Evolutionary conservation across 2,329 filamentous ascomycete genomes (phyloP).

Genomic region (Ophiostoma sp.): DNA sequence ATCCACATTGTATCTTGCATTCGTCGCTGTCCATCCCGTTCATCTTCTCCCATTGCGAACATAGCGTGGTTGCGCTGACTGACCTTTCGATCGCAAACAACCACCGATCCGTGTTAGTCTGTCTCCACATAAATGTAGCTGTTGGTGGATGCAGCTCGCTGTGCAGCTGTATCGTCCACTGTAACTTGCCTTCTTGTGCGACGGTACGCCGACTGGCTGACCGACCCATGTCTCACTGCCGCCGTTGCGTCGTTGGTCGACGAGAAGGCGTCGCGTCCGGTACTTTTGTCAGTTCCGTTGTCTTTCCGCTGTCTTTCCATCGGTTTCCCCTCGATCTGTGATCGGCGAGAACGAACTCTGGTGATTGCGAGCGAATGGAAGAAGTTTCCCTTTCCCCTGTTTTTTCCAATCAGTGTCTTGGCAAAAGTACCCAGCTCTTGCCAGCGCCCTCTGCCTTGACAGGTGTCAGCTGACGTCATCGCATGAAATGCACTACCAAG

Average conservation of each 20-base stretch:
- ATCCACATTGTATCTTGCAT: background rate
- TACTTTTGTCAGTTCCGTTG: background rate
- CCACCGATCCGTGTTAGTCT: too few species aligned
- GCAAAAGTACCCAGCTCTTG: too few species aligned
- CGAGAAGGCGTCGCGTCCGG: background rate
- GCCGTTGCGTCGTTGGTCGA: background rate
- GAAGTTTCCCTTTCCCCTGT: background rate
- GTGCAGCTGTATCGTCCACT: background rate
- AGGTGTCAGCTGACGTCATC: slow-evolving; percentile 13
- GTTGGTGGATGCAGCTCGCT: background rate
- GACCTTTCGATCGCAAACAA: too few species aligned
- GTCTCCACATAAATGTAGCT: too few species aligned
- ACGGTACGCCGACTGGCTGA: background rate
- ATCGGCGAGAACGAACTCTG: background rate
- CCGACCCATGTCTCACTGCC: background rate
- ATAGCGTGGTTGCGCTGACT: background rate
- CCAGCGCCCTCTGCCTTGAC: background rate
- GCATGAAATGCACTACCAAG: background rate
- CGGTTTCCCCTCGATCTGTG: background rate
- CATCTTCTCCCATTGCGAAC: background rate
- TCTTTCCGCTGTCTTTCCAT: background rate
- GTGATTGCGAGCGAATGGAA: too few species aligned
- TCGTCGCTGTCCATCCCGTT: background rate
- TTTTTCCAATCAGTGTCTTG: background rate
- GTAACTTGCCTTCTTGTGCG: too few species aligned